Evolutionary conservation across 805 yeast genomes (phyloP).

Genomic region (Candida gorgasii): DNA sequence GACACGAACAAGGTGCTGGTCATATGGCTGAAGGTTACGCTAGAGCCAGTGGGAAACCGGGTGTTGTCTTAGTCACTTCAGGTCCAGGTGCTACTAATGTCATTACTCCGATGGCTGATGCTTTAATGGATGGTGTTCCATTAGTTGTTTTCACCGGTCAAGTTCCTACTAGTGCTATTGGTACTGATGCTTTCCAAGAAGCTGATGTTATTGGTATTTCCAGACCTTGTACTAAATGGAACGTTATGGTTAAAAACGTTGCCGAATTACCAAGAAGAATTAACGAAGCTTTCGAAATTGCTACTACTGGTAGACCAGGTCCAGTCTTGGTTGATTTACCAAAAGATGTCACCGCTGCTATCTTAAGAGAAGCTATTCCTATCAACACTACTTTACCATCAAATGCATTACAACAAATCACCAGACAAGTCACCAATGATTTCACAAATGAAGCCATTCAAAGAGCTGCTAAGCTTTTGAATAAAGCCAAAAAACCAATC

Average conservation of each 20-base stretch:
- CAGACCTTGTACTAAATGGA: slow-evolving; percentile 98
- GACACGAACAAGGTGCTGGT: slow-evolving; percentile 99
- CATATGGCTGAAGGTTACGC: slow-evolving; percentile 99
- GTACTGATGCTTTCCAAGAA: slow-evolving; percentile 99
- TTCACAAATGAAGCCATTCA: slow-evolving; percentile 72
- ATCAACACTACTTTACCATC: slow-evolving; percentile 74
- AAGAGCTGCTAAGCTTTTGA: slow-evolving; percentile 76
- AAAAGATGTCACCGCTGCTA: slow-evolving; percentile 94
- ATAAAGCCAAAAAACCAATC: slow-evolving; percentile 83
- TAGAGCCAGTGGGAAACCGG: slow-evolving; percentile 92
- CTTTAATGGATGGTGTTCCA: slow-evolving; percentile 95
- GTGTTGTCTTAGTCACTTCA: slow-evolving; percentile 96
- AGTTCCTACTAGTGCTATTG: slow-evolving; percentile 93
- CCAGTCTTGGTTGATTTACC: slow-evolving; percentile 98
- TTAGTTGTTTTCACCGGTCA: slow-evolving; percentile 96
- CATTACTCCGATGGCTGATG: slow-evolving; percentile 98
- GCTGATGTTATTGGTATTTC: slow-evolving; percentile 98
- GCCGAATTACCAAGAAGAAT: slow-evolving; percentile 94
- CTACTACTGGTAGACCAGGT: slow-evolving; percentile 95
- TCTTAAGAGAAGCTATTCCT: slow-evolving; percentile 85
- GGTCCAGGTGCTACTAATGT: slow-evolving; percentile 99
- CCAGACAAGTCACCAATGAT: slow-evolving; percentile 68
- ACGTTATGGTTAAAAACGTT: slow-evolving; percentile 94
- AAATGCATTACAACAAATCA: slow-evolving; percentile 65
- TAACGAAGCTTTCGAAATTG: slow-evolving; percentile 97